phyloP scores from a whole-genome alignment of 1,284 basidiomycete species.

The Limonomyces culmigenus region DNA sequence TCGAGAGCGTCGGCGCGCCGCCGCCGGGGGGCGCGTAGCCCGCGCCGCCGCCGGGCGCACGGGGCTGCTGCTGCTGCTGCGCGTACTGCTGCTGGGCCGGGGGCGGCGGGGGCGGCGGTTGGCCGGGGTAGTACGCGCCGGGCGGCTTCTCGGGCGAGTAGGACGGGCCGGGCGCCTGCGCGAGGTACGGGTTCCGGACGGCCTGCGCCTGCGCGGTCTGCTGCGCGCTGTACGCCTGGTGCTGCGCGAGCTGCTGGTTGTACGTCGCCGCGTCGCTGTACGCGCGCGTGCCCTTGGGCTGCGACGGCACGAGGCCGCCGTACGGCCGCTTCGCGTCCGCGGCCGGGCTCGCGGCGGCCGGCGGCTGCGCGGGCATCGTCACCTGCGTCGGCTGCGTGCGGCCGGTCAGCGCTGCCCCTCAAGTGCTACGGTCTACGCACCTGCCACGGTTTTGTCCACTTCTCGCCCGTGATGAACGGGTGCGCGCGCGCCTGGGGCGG shows the following conservation, averaged over 20 bases:
- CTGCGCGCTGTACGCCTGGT: conserved; percentile 85
- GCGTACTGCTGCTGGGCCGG: background rate
- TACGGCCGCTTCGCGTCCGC: conserved; percentile 82
- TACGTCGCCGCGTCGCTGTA: conserved; percentile 90
- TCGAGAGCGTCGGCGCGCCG: too few species aligned
- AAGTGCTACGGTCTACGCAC: too few species aligned
- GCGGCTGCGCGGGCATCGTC: too few species aligned
- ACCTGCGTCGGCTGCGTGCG: too few species aligned
- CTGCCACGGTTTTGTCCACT: conserved; percentile 76
- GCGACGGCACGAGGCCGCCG: conserved; percentile 79
- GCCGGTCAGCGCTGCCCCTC: too few species aligned
- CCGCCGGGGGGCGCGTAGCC: too few species aligned
- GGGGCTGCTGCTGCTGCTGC: conserved; percentile 5
- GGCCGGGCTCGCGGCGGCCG: conserved; percentile 16
- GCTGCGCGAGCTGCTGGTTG: conserved; percentile 87
- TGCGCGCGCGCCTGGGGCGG: conserved; percentile 93
- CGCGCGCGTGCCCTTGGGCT: conserved; percentile 62
- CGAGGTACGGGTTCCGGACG: conserved; percentile 61
- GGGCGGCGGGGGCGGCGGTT: conserved; percentile 15
- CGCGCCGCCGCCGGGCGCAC: conserved; percentile 28
- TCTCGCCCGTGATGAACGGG: conserved; percentile 97
- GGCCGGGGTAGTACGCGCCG: conserved; percentile 10
- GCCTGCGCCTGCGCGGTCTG: conserved; percentile 47
- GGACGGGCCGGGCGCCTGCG: conserved; percentile 5
- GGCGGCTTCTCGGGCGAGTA: conserved; percentile 3